These are phyloP conservation scores for Solanum appendiculatum DNA, from an alignment of 257 asterid genomes.

Conservation along the genomic window DNA sequence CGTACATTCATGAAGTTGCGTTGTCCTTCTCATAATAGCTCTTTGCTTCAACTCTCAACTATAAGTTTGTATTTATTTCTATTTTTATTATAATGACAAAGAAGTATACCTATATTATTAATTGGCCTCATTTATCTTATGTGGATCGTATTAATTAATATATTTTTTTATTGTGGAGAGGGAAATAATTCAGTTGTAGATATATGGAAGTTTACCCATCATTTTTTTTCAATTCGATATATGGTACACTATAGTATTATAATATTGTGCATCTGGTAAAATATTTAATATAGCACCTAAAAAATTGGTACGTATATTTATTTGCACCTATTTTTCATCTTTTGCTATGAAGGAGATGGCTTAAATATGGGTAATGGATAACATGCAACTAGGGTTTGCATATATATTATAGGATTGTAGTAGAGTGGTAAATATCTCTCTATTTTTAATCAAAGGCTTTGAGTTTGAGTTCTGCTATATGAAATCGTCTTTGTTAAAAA, in stretches of 20 bases:
- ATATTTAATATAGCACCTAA: neutral
- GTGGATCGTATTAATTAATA: neutral
- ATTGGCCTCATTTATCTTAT: neutral
- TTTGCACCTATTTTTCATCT: neutral
- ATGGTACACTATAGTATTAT: neutral
- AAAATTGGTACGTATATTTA: neutral
- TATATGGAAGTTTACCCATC: neutral
- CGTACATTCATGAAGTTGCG: neutral
- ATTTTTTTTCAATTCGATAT: no score
- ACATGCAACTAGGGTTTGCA: neutral
- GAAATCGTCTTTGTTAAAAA: neutral
- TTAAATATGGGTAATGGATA: neutral
- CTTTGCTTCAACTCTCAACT: neutral
- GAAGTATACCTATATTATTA: neutral
- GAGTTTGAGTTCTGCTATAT: rapidly evolving
- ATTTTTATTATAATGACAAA: neutral
- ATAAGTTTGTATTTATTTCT: neutral
- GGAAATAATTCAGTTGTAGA: neutral
- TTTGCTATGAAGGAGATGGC: neutral
- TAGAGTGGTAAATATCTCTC: rapidly evolving
- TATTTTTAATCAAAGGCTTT: no score
- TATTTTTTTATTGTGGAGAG: neutral
- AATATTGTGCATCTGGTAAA: neutral
- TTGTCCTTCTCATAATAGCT: neutral
- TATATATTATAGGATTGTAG: no score